These are phyloP conservation scores for Metschnikowia cerradonensis DNA, from an alignment of 805 yeast species.

Conservation along the genomic window DNA sequence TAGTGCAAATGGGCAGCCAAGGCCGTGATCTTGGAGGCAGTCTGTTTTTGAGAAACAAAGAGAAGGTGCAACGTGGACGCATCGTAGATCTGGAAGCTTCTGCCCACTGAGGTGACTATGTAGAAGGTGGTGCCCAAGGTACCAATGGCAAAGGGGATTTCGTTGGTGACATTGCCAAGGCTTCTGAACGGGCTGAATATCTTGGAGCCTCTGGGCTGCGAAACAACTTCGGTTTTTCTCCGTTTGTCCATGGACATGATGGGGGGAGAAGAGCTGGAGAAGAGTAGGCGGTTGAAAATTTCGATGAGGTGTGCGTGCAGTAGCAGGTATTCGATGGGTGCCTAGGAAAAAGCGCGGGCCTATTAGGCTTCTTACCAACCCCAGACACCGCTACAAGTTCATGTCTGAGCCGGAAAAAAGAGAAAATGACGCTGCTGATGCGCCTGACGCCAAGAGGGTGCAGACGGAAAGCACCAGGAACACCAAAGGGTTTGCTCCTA, in stretches of 20 bases:
- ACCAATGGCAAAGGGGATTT: slow-evolving; percentile 81
- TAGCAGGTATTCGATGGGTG: background rate
- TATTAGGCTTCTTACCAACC: background rate
- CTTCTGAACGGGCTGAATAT: slow-evolving; percentile 84
- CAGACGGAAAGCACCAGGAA: slow-evolving; percentile 12
- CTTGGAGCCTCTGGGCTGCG: slow-evolving; percentile 24
- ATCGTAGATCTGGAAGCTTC: slow-evolving; percentile 88
- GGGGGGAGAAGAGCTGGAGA: background rate
- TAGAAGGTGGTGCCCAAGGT: slow-evolving; percentile 84
- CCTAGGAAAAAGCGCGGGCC: slow-evolving; percentile 5
- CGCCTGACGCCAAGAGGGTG: slow-evolving; percentile 18
- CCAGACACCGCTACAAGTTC: background rate
- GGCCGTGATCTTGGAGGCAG: slow-evolving; percentile 64
- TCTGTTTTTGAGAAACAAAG: slow-evolving; percentile 80
- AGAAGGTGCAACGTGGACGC: slow-evolving; percentile 79
- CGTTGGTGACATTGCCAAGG: slow-evolving; percentile 85
- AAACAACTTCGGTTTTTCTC: slow-evolving; percentile 22
- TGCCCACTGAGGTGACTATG: slow-evolving; percentile 85
- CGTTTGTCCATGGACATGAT: slow-evolving; percentile 26
- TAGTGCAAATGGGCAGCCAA: slow-evolving; percentile 79
- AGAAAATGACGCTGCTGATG: slow-evolving; percentile 15
- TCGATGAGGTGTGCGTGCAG: slow-evolving; percentile 14
- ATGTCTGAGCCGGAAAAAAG: slow-evolving; percentile 18
- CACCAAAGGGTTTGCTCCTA: slow-evolving; percentile 64
- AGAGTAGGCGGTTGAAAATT: slow-evolving; percentile 3